phyloP scores from a whole-genome alignment of 192 early-diverging fungal species.

The Linnemannia hyalina region DNA sequence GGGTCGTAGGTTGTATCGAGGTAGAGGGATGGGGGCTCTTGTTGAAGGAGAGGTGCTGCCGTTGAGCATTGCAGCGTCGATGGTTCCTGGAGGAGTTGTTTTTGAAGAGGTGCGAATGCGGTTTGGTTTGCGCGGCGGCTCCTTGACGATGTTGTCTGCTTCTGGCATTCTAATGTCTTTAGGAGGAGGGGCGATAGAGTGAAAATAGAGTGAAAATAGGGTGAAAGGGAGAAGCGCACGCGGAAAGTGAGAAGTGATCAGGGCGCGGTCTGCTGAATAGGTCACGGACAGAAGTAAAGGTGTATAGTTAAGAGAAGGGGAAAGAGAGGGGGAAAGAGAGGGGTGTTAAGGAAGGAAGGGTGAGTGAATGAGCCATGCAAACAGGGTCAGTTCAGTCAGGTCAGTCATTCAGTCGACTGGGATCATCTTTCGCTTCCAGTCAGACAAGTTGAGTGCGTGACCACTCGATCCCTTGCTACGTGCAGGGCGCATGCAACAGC shows the following conservation, averaged over 20 bases:
- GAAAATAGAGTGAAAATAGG: constrained; percentile 1
- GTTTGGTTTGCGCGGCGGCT: constrained; percentile 44
- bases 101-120: constrained; percentile 36
- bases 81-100: not conserved
- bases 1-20: constrained; percentile 9
- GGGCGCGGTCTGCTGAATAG: constrained; percentile 17
- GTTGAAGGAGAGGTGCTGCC: constrained; percentile 1
- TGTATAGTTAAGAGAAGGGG: not conserved
- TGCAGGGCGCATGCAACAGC: not conserved
- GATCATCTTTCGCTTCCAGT: not conserved
- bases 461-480: not conserved
- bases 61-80: constrained; percentile 3
- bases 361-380: not conserved
- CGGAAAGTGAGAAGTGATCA: not conserved
- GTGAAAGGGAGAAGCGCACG: not conserved
- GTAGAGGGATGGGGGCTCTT: constrained; percentile 12
- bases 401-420: not conserved
- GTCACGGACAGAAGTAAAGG: constrained; percentile 15
- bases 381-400: not conserved
- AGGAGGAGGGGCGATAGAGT: too few species aligned
- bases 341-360: not conserved
- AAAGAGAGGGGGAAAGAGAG: not conserved
- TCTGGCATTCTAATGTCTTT: constrained; percentile 17
- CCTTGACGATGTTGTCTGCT: constrained; percentile 15
- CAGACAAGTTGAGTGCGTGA: not conserved